A percentile compares a stretch with the other conserved stretches of the same genome.
phyloP scores from a whole-genome alignment of 129 eudicot genomes.

The Gnaphalium uliginosum region DNA sequence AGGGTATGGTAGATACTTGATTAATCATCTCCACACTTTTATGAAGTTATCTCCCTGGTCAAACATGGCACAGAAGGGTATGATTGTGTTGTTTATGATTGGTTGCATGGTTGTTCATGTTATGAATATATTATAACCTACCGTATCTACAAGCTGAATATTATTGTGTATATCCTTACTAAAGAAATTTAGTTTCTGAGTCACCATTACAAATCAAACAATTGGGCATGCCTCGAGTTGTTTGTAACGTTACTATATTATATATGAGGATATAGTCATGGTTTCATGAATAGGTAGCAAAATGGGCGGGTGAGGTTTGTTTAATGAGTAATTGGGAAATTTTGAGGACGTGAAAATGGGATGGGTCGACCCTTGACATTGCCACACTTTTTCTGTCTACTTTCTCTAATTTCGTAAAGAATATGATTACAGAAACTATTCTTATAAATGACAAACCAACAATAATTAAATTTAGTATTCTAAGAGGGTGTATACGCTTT shows the following conservation, averaged over 20 bases:
- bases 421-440: no score
- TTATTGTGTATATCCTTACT: background rate
- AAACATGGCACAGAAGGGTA: constrained; percentile 5
- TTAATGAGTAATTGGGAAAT: background rate
- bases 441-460: no score
- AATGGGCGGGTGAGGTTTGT: background rate
- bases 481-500: background rate
- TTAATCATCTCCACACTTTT: background rate
- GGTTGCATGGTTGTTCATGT: background rate
- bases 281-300: background rate
- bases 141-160: background rate
- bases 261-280: background rate
- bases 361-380: background rate
- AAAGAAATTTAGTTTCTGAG: background rate
- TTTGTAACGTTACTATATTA: background rate
- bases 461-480: no score
- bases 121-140: background rate
- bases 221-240: background rate
- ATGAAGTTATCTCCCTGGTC: background rate
- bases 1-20: background rate
- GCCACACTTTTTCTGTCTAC: background rate
- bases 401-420: no score
- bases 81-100: background rate
- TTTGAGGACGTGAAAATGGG: background rate
- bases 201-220: background rate